Evolutionary conservation across 805 yeast species (phyloP).

Genomic region (Candida vaughaniae): DNA sequence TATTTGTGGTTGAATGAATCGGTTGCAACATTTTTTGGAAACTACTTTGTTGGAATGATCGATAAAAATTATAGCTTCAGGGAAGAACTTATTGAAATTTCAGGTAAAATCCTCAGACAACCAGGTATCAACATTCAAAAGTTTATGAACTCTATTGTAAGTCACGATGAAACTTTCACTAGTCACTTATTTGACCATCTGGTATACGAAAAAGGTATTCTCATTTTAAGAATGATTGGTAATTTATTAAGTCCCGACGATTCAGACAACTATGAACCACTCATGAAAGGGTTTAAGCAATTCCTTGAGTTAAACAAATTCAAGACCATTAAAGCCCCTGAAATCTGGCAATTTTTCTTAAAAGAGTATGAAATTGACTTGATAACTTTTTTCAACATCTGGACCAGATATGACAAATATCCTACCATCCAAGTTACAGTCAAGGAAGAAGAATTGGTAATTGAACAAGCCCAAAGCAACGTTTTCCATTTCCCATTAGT

Average conservation of each 20-base stretch:
- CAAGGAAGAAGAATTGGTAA: constrained; percentile 11
- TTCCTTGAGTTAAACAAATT: constrained; percentile 28
- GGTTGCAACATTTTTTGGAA: constrained; percentile 74
- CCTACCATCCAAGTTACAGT: constrained; percentile 44
- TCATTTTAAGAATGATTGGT: constrained; percentile 52
- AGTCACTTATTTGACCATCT: constrained; percentile 49
- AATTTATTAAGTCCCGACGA: constrained; percentile 15
- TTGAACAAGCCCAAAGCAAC: constrained; percentile 52
- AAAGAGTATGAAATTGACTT: constrained; percentile 40
- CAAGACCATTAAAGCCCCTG: constrained; percentile 46
- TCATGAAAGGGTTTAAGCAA: constrained; percentile 10
- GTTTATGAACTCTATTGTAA: constrained; percentile 29
- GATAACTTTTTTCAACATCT: constrained; percentile 53
- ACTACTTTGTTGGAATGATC: constrained; percentile 22
- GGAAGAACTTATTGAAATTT: constrained; percentile 31
- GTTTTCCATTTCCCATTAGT: constrained; percentile 65
- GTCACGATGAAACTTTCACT: constrained; percentile 17
- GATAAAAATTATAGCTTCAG: constrained; percentile 10
- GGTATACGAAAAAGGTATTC: constrained; percentile 61
- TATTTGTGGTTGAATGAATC: constrained; percentile 75
- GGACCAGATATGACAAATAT: constrained; percentile 60
- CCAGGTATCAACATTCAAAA: constrained; percentile 22
- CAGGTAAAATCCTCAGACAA: constrained; percentile 3
- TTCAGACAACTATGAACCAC: constrained; percentile 9
- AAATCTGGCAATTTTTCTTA: constrained; percentile 50